A percentile compares a stretch with the other conserved stretches of the same genome.
Evolutionary conservation across 768 basidiomycete genomes (phyloP).

Genomic region (Mycena pura): DNA sequence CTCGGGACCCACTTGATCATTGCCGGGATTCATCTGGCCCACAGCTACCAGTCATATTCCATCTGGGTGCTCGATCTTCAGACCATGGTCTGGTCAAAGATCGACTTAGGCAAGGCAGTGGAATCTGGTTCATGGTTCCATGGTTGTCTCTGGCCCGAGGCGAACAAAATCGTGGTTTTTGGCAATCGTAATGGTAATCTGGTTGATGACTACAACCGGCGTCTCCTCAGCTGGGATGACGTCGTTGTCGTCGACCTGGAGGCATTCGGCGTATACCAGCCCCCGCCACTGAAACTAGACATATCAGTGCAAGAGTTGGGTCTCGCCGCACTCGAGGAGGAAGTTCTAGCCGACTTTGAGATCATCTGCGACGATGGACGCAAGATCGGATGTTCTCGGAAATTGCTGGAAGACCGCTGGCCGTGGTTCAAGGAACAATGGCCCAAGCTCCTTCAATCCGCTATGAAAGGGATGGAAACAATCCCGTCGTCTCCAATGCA

Average conservation of each 20-base stretch:
- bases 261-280: constrained; percentile 94
- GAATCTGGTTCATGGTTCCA: constrained; percentile 94
- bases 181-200: constrained; percentile 89
- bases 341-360: constrained; percentile 87
- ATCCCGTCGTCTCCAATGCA: constrained; percentile 69
- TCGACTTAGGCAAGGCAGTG: constrained; percentile 87
- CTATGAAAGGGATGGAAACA: constrained; percentile 60
- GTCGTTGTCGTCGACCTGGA: constrained; percentile 91
- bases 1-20: constrained; percentile 91
- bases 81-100: constrained; percentile 84
- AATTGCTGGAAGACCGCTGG: constrained; percentile 88
- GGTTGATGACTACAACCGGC: constrained; percentile 91
- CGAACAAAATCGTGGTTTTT: constrained; percentile 88
- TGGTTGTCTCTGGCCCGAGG: constrained; percentile 84
- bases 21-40: constrained; percentile 94
- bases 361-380: constrained; percentile 91
- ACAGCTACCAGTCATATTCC: constrained; percentile 92
- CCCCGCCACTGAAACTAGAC: constrained; percentile 71
- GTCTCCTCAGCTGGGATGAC: constrained; percentile 91
- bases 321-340: constrained; percentile 82
- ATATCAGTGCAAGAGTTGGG: constrained; percentile 85
- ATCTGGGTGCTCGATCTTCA: constrained; percentile 94
- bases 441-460: constrained; percentile 61
- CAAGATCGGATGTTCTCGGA: constrained; percentile 80
- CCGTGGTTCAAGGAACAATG: constrained; percentile 90